Evolutionary conservation across 2,329 filamentous ascomycete species (phyloP), one percentile per base, ranked within the genome.

Genomic region (Stagonosporopsis rhizophila): DNA sequence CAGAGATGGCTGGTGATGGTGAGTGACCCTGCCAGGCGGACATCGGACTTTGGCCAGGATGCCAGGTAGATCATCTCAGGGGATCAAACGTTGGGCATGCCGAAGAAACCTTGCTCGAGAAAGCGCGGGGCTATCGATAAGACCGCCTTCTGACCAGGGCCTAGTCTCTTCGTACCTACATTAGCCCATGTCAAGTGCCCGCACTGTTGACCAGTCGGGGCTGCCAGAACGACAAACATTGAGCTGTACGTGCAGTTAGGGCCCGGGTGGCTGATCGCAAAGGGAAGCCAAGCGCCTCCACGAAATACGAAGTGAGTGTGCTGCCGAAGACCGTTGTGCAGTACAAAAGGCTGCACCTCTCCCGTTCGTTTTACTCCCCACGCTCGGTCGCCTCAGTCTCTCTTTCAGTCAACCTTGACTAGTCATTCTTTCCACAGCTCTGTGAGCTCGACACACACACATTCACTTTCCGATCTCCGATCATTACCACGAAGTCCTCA

Each of bases 341-440:
- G 39, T 58, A 58, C 55, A 58, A 52, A 58, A 58, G 55, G 55
- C 30, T 17, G 14, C 20, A 25, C 22, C 7, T 38, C 54, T 41
- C 41, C 28, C 22, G 19, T 48, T 23, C 17, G 1, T 19, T 27
- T 49, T 37, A 37, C 20, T 49, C 44, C 14, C 38, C 49, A 58
- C 55, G 55, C 55, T 53, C 44, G 49, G 55, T 35, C 55, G 55
- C 55, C 49, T 45, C 56, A 66, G 60, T 68, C 67, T 67, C 58
- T 65, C 65, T 58, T 58, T 67, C 59, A 58, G 66, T 69, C 66
- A 61, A 38, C 61, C 30, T 32, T 66, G 65, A 66, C 66, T 50
- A 61, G 52, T 63, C 65, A 61, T 58, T 68, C 65, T 52, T 69
- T 70, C 58, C 40, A 64, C 68, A 72, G 67, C 67, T 69, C 69